Conservation (phyloP, 176 grass and related monocot genomes). For the Oryza glaberrima region DNA sequence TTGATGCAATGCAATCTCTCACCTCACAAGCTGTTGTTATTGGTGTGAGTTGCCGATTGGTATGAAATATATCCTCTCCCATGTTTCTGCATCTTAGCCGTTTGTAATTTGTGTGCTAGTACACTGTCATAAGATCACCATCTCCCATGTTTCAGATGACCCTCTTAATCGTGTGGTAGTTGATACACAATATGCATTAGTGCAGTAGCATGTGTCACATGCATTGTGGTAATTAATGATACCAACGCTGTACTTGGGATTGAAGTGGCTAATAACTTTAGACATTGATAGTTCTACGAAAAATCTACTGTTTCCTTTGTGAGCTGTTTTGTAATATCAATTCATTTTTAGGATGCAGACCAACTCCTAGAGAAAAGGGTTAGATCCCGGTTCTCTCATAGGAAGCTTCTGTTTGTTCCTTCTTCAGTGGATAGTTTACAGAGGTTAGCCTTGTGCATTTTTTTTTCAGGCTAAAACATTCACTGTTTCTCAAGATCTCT, state of each 20-base stretch:
- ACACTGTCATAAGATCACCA: not conserved
- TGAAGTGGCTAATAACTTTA: not conserved
- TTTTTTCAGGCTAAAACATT: slow-evolving; percentile 24
- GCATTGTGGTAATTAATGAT: slow-evolving; percentile 20
- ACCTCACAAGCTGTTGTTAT: slow-evolving; percentile 90
- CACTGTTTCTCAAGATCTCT: slow-evolving; percentile 16
- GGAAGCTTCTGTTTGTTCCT: slow-evolving; percentile 86
- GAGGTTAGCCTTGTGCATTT: slow-evolving; percentile 43
- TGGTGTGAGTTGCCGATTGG: slow-evolving; percentile 90
- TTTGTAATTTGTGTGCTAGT: slow-evolving; percentile 27
- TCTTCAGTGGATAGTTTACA: slow-evolving; percentile 65
- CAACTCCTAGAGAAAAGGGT: slow-evolving; percentile 97
- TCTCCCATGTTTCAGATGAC: not conserved
- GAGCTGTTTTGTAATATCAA: not conserved
- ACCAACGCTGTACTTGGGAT: slow-evolving; percentile 7
- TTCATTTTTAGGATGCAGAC: slow-evolving; percentile 76
- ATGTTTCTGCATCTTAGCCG: slow-evolving; percentile 20
- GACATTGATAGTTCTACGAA: not conserved
- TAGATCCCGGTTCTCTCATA: slow-evolving; percentile 87
- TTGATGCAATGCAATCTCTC: slow-evolving; percentile 89
- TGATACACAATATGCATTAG: not conserved
- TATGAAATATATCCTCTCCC: slow-evolving; percentile 43
- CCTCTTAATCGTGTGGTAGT: slow-evolving; percentile 4
- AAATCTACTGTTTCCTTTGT: slow-evolving; percentile 22
- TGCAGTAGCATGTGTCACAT: slow-evolving; percentile 6